phyloP scores from a whole-genome alignment of 805 yeast genomes.

The Kluyveromyces wickerhamii region DNA sequence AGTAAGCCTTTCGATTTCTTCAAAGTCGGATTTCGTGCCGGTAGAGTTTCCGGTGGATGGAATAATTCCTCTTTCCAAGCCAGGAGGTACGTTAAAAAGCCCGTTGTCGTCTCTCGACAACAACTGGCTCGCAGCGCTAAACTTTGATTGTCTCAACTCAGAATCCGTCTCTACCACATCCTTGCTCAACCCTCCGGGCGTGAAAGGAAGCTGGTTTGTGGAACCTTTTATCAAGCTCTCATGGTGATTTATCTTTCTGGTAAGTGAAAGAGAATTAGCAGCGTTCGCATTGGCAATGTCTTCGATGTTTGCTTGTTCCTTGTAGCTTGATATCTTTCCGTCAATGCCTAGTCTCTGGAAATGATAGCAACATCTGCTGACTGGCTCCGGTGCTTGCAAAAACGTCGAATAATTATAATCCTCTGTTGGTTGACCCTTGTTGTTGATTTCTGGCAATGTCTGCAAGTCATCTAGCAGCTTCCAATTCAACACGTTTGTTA shows the following conservation, averaged over 20 bases:
- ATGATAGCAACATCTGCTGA: conserved; percentile 55
- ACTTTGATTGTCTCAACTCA: conserved; percentile 13
- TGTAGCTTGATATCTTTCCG: conserved; percentile 56
- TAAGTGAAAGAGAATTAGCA: conserved; percentile 63
- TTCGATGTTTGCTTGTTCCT: conserved; percentile 51
- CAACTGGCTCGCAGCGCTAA: conserved; percentile 24
- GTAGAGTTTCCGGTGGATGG: conserved; percentile 12
- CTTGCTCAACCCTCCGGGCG: conserved; percentile 76
- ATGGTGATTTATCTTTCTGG: conserved; percentile 56
- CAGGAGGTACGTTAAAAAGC: conserved; percentile 75
- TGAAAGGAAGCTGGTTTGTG: conserved; percentile 74
- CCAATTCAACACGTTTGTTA: conserved; percentile 58
- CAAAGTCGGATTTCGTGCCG: conserved; percentile 14
- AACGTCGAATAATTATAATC: conserved; percentile 36
- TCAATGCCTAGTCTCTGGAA: conserved; percentile 69
- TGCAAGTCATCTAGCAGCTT: conserved; percentile 65
- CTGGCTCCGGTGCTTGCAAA: conserved; percentile 49
- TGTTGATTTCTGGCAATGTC: conserved; percentile 36
- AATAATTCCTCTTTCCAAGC: conserved; percentile 64
- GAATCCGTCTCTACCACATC: conserved; percentile 16
- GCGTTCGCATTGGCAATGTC: conserved; percentile 44
- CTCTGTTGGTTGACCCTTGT: conserved; percentile 11
- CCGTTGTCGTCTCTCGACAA: conserved; percentile 69
- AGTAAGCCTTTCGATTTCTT: conserved; percentile 21
- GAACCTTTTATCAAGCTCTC: conserved; percentile 60